Conservation (phyloP, 257 asterid genomes). For the Plectranthus barbatus region DNA sequence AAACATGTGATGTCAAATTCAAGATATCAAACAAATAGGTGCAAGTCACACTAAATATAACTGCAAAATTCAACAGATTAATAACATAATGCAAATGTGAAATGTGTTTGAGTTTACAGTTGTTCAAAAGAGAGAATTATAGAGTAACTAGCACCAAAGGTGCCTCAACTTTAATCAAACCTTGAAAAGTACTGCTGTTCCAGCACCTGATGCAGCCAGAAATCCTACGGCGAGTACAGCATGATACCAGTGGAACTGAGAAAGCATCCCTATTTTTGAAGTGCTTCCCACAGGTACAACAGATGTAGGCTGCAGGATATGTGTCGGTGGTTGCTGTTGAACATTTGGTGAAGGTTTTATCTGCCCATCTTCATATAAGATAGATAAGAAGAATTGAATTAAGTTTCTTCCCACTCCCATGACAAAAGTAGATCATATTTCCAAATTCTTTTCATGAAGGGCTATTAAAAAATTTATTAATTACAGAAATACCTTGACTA, state of each 20-base stretch:
- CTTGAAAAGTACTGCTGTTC: constrained; percentile 77
- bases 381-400: constrained; percentile 16
- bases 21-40: constrained; percentile 9
- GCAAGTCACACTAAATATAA: constrained; percentile 5
- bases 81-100: neutral
- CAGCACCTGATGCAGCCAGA: constrained; percentile 79
- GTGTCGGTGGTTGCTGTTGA: constrained; percentile 46
- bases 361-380: constrained; percentile 44
- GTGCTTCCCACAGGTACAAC: constrained; percentile 30
- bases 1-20: constrained; percentile 14
- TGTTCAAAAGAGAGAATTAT: neutral
- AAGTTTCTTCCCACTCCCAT: neutral
- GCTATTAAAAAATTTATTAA: neutral
- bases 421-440: neutral
- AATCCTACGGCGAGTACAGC: constrained; percentile 69
- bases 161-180: constrained; percentile 28
- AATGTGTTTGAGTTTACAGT: neutral
- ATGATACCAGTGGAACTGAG: constrained; percentile 79
- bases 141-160: neutral
- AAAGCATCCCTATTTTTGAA: constrained; percentile 39
- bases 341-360: constrained; percentile 36
- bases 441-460: neutral
- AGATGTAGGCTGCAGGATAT: constrained; percentile 41
- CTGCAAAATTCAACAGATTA: neutral
- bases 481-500: constrained; percentile 46